Percentiles rank a stretch among this genome's conserved stretches.
Conservation (phyloP, 2,329 filamentous ascomycete species). For the Hypoxylon sp. region DNA sequence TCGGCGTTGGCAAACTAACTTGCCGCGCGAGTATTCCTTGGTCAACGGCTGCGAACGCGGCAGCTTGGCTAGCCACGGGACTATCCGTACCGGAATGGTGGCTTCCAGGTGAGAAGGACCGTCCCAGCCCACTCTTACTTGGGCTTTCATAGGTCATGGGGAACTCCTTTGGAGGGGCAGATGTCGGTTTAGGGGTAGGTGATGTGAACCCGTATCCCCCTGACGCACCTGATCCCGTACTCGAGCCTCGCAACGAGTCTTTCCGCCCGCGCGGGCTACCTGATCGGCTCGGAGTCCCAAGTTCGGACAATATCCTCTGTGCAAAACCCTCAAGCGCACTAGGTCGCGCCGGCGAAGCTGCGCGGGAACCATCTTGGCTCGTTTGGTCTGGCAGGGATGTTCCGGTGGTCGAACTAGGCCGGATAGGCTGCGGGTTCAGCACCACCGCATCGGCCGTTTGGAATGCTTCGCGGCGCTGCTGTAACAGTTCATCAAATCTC, state of each 20-base stretch:
- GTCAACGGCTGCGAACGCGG: conserved; percentile 75
- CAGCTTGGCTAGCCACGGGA: conserved; percentile 65
- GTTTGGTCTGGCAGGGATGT: conserved; percentile 58
- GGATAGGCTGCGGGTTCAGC: conserved; percentile 54
- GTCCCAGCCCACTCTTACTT: conserved; percentile 50
- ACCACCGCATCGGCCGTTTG: conserved; percentile 69
- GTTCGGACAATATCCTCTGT: conserved; percentile 73
- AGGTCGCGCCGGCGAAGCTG: conserved; percentile 66
- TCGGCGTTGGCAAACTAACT: conserved; percentile 64
- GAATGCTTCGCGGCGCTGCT: conserved; percentile 75
- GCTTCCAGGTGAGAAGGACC: conserved; percentile 61
- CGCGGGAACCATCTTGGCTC: conserved; percentile 63
- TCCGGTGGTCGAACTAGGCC: conserved; percentile 47
- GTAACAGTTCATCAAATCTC: conserved; percentile 80
- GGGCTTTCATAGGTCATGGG: conserved; percentile 58
- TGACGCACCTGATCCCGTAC: conserved; percentile 47
- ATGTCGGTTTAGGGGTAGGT: conserved; percentile 55
- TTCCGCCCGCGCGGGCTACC: conserved; percentile 66
- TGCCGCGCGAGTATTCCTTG: conserved; percentile 71
- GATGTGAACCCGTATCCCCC: conserved; percentile 53
- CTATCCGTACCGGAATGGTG: conserved; percentile 52
- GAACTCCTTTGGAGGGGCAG: conserved; percentile 61
- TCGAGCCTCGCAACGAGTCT: conserved; percentile 57
- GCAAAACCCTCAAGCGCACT: conserved; percentile 73
- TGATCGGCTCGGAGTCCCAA: conserved; percentile 68